These are phyloP conservation scores for Hymenotorrendiella dingleyae DNA, from an alignment of 2,329 filamentous ascomycete genomes.

Conservation along the genomic window DNA sequence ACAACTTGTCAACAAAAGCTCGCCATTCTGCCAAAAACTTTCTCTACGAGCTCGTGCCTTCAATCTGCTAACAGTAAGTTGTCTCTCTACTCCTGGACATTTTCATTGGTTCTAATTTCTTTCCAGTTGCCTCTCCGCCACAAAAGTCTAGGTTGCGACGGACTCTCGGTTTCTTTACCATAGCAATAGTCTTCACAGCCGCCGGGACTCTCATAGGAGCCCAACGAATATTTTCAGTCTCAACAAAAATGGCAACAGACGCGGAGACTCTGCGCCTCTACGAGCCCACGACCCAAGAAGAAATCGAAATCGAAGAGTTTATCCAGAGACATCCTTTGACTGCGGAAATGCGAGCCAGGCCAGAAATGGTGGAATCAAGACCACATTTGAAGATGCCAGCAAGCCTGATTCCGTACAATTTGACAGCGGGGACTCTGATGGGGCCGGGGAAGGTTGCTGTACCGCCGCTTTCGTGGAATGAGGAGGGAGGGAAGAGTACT, in stretches of 20 bases:
- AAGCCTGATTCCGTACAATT: constrained; percentile 61
- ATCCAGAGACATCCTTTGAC: constrained; percentile 75
- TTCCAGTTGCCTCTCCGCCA: constrained; percentile 9
- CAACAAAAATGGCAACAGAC: constrained; percentile 53
- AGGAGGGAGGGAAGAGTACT: constrained; percentile 61
- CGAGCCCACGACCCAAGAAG: constrained; percentile 46
- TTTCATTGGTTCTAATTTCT: not conserved
- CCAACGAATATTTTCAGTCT: too few relatives aligned
- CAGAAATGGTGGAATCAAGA: constrained; percentile 66
- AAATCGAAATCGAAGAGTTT: constrained; percentile 59
- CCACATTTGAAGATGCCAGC: constrained; percentile 83
- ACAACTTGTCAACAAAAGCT: constrained; percentile 4
- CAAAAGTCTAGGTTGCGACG: constrained; percentile 38
- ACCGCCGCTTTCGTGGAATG: constrained; percentile 72
- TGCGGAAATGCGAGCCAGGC: constrained; percentile 57
- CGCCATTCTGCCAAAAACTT: constrained; percentile 5
- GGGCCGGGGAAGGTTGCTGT: constrained; percentile 73
- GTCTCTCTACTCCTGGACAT: not conserved
- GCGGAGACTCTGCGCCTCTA: constrained; percentile 67
- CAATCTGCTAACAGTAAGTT: constrained; percentile 6
- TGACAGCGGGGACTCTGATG: constrained; percentile 75
- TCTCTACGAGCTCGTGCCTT: constrained; percentile 5
- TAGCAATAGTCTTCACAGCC: constrained; percentile 42
- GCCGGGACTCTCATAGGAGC: constrained; percentile 52
- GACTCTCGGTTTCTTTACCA: constrained; percentile 39